Evolutionary conservation across 371 early-diverging fungal genomes (phyloP).

Genomic region (Massospora cicadina): DNA sequence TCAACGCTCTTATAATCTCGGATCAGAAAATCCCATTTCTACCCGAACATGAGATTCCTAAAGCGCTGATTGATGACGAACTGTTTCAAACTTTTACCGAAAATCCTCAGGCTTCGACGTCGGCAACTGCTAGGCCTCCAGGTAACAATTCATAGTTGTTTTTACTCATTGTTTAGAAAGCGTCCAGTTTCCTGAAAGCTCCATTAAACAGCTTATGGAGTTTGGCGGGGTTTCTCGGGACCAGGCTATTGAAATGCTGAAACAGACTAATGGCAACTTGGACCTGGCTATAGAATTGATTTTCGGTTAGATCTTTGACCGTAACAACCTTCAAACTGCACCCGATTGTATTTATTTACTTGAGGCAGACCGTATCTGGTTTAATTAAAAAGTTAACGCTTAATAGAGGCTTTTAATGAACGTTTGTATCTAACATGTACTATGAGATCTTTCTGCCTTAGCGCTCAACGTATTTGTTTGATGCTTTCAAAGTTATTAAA

Average conservation of each 20-base stretch:
- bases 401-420: no score
- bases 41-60: conserved; percentile 77
- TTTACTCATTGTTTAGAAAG: conserved; percentile 1
- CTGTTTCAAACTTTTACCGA: conserved; percentile 8
- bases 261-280: conserved; percentile 61
- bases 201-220: conserved; percentile 34
- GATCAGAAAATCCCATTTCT: conserved; percentile 71
- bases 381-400: no score
- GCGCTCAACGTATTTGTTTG: no score
- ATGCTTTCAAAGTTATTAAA: no score
- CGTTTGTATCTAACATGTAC: no score
- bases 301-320: no score
- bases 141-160: conserved; percentile 7
- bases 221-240: conserved; percentile 36
- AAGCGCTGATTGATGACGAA: conserved; percentile 15
- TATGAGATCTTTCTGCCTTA: no score
- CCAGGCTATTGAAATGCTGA: conserved; percentile 62
- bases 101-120: conserved; percentile 16
- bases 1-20: conserved; percentile 61
- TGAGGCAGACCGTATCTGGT: no score
- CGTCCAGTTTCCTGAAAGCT: conserved; percentile 24
- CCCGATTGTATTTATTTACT: no score
- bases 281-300: conserved; percentile 38
- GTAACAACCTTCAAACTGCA: no score
- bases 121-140: conserved; percentile 3